These are phyloP conservation scores for Paxillus involutus DNA, from an alignment of 768 basidiomycete genomes.

Conservation along the genomic window DNA sequence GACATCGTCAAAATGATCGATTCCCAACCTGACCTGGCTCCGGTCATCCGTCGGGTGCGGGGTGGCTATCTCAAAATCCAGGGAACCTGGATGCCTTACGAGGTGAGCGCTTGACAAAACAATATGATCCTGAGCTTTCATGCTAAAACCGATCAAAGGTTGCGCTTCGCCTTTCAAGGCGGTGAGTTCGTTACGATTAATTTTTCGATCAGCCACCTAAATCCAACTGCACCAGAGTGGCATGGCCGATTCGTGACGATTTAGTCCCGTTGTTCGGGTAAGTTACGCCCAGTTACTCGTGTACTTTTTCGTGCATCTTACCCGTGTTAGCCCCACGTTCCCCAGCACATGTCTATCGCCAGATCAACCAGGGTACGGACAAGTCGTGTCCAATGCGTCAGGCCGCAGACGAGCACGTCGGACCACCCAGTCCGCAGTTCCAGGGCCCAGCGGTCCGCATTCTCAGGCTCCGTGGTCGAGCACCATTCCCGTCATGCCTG, in stretches of 20 bases:
- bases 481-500: conserved; percentile 37
- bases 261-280: conserved; percentile 89
- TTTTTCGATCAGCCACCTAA: conserved; percentile 10
- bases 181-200: conserved; percentile 46
- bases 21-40: conserved; percentile 83
- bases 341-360: conserved; percentile 82
- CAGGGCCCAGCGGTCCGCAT: conserved; percentile 32
- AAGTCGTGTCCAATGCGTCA: conserved; percentile 64
- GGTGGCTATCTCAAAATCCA: conserved; percentile 91
- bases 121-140: conserved; percentile 9
- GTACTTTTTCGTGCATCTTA: conserved; percentile 16
- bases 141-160: conserved; percentile 45
- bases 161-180: conserved; percentile 74
- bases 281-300: conserved; percentile 11
- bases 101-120: conserved; percentile 44
- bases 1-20: conserved; percentile 94
- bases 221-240: conserved; percentile 54
- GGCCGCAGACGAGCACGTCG: conserved; percentile 64
- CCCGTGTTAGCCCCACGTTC: conserved; percentile 66
- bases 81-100: conserved; percentile 93
- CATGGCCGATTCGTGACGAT: conserved; percentile 86
- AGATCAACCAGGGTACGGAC: conserved; percentile 84
- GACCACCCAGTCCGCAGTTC: conserved; percentile 39
- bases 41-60: conserved; percentile 78
- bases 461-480: conserved; percentile 48